These are phyloP conservation scores for Russula sp. DNA, from an alignment of 768 basidiomycete species.

Conservation along the genomic window DNA sequence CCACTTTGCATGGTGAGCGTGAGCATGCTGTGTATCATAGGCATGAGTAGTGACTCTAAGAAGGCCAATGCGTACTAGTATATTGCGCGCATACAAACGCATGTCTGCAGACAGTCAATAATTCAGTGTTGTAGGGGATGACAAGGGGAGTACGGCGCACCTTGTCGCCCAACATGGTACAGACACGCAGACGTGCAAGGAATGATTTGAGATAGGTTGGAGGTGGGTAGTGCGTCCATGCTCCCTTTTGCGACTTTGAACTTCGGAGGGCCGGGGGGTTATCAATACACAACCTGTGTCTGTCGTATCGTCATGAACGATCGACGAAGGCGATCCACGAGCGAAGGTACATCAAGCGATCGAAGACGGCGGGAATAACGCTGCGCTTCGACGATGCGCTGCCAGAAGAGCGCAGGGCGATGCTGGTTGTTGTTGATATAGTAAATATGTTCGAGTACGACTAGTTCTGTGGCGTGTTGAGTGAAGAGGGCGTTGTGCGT, in stretches of 20 bases:
- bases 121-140: not conserved
- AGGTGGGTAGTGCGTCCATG: slow-evolving; percentile 62
- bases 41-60: not conserved
- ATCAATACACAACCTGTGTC: slow-evolving; percentile 35
- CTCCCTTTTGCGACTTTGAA: slow-evolving; percentile 45
- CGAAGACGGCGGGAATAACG: slow-evolving; percentile 39
- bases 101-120: slow-evolving; percentile 34
- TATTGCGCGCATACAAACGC: slow-evolving; percentile 40
- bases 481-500: slow-evolving; percentile 42
- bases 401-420: slow-evolving; percentile 63
- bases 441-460: slow-evolving; percentile 58
- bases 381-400: slow-evolving; percentile 54
- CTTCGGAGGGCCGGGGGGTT: slow-evolving; percentile 31
- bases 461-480: slow-evolving; percentile 46
- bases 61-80: slow-evolving; percentile 40
- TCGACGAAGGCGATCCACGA: slow-evolving; percentile 35
- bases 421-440: slow-evolving; percentile 83
- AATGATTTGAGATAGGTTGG: slow-evolving; percentile 32
- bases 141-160: slow-evolving; percentile 30
- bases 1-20: slow-evolving; percentile 61
- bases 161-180: slow-evolving; percentile 40
- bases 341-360: slow-evolving; percentile 25
- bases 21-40: slow-evolving; percentile 43
- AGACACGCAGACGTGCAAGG: slow-evolving; percentile 34
- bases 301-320: slow-evolving; percentile 44